Evolutionary conservation across 768 basidiomycete species (phyloP), one percentile per base, ranked within the genome.

Genomic region (Pleurotus salmoneostramineus): DNA sequence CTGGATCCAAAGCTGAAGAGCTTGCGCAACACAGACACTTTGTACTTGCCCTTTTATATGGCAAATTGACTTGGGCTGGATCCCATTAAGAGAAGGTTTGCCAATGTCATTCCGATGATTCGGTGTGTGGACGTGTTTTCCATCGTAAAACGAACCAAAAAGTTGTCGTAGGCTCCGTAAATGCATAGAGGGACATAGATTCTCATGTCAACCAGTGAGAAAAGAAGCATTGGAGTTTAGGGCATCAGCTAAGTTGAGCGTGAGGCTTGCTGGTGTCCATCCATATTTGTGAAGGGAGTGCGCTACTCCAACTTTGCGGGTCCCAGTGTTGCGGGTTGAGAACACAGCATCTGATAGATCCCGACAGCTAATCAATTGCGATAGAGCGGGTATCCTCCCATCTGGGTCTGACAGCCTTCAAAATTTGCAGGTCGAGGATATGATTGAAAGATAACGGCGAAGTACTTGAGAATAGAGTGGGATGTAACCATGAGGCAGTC

Each of bases 61-160:
- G 45, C 31, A 34, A 46, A 56, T 27, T 27, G 21, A 27, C 21
- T 27, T 1, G 21, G 21, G 21, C 21, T 27, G 21, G 3, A 27
- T 27, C 21, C 21, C n/a, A 15, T 55, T 55, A 40, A 36, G 37
- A 31, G 32, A 55, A 43, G 34, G 40, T 12, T 55, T 31, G 32
- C 15, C 52, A 31, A 10, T 8, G 33, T 35, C 15, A 35, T 14
- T 51, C 52, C 52, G 34, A 42, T 55, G 52, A n/a, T 32, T 55
- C 31, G 52, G 52, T 55, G 52, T 55, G 52, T 55, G 52, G 52
- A 55, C 37, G 52, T 40, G 52, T 42, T 55, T 55, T n/a, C 15
- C 52, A 55, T 42, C 12, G 52, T 15, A 37, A 40, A 12, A 27
- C 21, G 21, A 27, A 27, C 21, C 2, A 27, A 27, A 27, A 3